phyloP scores from a whole-genome alignment of 2,329 filamentous ascomycete genomes.

The Ophiocordyceps robertsii region DNA sequence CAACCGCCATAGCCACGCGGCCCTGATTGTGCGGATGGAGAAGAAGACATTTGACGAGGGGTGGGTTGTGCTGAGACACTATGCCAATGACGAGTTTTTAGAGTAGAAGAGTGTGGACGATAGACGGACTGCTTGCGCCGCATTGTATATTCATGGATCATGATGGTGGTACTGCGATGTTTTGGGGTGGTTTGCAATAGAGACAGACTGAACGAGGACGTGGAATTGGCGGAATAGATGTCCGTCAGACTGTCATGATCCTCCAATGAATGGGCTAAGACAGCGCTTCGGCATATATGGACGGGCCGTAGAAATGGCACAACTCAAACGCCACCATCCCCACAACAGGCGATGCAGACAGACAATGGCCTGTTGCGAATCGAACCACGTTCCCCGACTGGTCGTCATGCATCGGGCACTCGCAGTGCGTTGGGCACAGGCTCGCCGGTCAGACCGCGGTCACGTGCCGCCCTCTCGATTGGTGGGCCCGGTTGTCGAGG shows the following conservation, averaged over 20 bases:
- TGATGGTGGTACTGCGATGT: too few species aligned
- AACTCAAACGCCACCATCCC: neutral
- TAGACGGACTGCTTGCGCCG: too few species aligned
- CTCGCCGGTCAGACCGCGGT: neutral
- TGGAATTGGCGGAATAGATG: neutral
- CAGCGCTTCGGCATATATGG: neutral
- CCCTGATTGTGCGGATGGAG: slow-evolving; percentile 69
- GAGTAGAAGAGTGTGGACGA: slow-evolving; percentile 6
- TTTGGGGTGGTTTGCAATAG: too few species aligned
- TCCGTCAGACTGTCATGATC: too few species aligned
- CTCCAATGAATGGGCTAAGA: too few species aligned
- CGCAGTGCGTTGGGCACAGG: neutral
- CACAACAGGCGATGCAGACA: neutral
- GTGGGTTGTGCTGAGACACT: slow-evolving; percentile 65
- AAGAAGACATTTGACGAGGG: slow-evolving; percentile 62
- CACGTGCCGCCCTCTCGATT: neutral
- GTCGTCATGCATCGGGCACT: neutral
- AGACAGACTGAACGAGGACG: neutral
- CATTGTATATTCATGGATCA: too few species aligned
- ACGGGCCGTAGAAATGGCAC: neutral
- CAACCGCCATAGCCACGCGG: slow-evolving; percentile 70
- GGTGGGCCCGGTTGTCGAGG: too few species aligned
- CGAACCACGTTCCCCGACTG: neutral
- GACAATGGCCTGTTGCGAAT: too few species aligned
- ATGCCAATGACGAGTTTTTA: slow-evolving; percentile 60